These are phyloP conservation scores for Cyclanthera cordifolia DNA, from an alignment of 306 rosid genomes.

Conservation along the genomic window DNA sequence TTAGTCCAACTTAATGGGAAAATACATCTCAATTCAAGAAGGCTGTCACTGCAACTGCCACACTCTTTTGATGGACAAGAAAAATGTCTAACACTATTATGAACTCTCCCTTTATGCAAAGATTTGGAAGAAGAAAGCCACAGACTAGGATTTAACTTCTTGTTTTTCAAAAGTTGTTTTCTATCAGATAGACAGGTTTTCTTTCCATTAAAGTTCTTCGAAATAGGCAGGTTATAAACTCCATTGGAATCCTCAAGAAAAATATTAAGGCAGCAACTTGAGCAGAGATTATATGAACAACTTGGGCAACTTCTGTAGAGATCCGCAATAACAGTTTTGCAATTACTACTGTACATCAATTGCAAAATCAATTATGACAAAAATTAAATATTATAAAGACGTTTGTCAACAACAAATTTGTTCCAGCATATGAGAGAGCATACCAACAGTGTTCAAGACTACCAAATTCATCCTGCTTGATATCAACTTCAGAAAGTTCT, in stretches of 20 bases:
- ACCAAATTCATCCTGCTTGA: slow-evolving; percentile 53
- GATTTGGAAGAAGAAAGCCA: slow-evolving; percentile 27
- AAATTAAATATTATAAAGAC: slow-evolving; percentile 14
- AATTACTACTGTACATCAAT: slow-evolving; percentile 56
- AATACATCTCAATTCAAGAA: slow-evolving; percentile 67
- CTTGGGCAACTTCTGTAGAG: slow-evolving; percentile 85
- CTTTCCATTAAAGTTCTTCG: slow-evolving; percentile 27
- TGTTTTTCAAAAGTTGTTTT: slow-evolving; percentile 26
- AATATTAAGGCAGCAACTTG: slow-evolving; percentile 52
- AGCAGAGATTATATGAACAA: slow-evolving; percentile 78
- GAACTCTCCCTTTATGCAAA: slow-evolving; percentile 29
- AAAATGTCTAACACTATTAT: slow-evolving; percentile 27
- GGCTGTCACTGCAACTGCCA: slow-evolving; percentile 60
- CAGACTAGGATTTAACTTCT: slow-evolving; percentile 24
- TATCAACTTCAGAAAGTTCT: slow-evolving; percentile 44
- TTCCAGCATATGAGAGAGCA: slow-evolving; percentile 24
- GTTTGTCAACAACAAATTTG: slow-evolving; percentile 3
- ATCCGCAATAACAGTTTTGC: slow-evolving; percentile 63
- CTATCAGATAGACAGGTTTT: slow-evolving; percentile 24
- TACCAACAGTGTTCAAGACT: slow-evolving; percentile 45
- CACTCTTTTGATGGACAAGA: slow-evolving; percentile 53
- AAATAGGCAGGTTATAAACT: slow-evolving; percentile 20
- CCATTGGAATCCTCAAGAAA: slow-evolving; percentile 32
- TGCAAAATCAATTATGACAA: slow-evolving; percentile 22
- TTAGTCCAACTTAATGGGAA: slow-evolving; percentile 60